phyloP scores from a whole-genome alignment of 2,329 filamentous ascomycete species.

The Camptophora hylomeconis region DNA sequence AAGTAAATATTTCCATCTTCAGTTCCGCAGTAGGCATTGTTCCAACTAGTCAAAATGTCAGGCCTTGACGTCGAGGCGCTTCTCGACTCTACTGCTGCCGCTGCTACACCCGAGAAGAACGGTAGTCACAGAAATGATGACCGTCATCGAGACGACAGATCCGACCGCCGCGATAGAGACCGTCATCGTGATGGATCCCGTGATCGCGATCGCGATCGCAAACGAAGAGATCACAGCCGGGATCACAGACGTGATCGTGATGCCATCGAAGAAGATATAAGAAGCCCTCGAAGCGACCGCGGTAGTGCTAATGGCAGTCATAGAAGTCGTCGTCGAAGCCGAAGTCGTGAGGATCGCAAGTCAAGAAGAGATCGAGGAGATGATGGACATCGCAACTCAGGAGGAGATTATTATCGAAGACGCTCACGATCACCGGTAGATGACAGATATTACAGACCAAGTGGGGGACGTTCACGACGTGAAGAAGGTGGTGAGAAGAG shows the following conservation, averaged over 20 bases:
- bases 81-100: conserved; percentile 69
- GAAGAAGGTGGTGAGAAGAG: conserved; percentile 35
- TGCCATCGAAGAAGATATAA: conserved; percentile 46
- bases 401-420: conserved; percentile 59
- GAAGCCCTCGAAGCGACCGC: conserved; percentile 60
- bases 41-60: conserved; percentile 44
- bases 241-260: conserved; percentile 39
- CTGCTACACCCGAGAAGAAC: conserved; percentile 24
- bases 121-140: conserved; percentile 28
- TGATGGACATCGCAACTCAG: conserved; percentile 29
- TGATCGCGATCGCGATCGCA: conserved; percentile 38
- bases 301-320: conserved; percentile 57
- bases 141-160: conserved; percentile 42
- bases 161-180: conserved; percentile 43
- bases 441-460: conserved; percentile 42
- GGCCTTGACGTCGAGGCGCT: conserved; percentile 77
- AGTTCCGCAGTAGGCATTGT: too few relatives aligned
- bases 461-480: conserved; percentile 33
- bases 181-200: conserved; percentile 45
- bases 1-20: too few relatives aligned
- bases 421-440: conserved; percentile 60
- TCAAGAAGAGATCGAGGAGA: conserved; percentile 58
- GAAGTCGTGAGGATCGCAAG: conserved; percentile 63
- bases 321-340: conserved; percentile 62
- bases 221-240: conserved; percentile 48